Base-by-base conservation (phyloP, 257 asterid species). In the Fraxinus pennsylvanica region DNA sequence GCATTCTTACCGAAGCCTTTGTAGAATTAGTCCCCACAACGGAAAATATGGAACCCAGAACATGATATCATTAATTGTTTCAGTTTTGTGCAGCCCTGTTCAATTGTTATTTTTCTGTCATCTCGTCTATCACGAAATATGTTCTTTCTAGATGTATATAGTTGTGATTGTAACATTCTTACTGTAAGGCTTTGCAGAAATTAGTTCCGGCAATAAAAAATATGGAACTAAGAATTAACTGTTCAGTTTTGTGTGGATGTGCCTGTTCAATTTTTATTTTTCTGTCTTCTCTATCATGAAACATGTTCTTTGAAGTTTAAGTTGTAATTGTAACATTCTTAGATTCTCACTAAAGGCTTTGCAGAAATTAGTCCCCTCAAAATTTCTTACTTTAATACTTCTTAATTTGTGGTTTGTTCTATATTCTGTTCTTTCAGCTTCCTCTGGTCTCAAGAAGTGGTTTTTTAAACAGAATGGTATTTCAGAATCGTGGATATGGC, bases 401-500 rank as follows among this genome's bases (percentile, higher is more conserved):
- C 39, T 27, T 5, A 35, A 33, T 67, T 63, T 12, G 27, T 9
- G 65, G 33, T 69, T 22, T 17, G 71, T 22, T 25, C 36, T 27
- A 27, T 52, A 2, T 52, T 30, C 43, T 15, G 14, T 68, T 57
- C 27, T 78, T 71, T 61, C 84, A 85, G 88, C 63, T 85, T 25
- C 76, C 84, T 17, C 39, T 82, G 82, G 76, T 79, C 73, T 79
- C 82, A 76, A 82, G 80, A 82, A 85, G 88, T 79, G 82, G 81
- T 52, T 82, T 78, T 52, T 15, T 79, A 32, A 79, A 70, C 14
- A 73, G 82, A 82, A 45, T 79, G 61, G 80, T 70, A 33, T 47
- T 66, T 25, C 75, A 72, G 63, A 82, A 65, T 39, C 76, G 36
- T 35, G 77, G 81, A 39, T n/a, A 25, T 45, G 47, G 15, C 68